Evolutionary conservation across 352 stramenopile genomes (phyloP).

Genomic region (Elongisporangium anandrum): DNA sequence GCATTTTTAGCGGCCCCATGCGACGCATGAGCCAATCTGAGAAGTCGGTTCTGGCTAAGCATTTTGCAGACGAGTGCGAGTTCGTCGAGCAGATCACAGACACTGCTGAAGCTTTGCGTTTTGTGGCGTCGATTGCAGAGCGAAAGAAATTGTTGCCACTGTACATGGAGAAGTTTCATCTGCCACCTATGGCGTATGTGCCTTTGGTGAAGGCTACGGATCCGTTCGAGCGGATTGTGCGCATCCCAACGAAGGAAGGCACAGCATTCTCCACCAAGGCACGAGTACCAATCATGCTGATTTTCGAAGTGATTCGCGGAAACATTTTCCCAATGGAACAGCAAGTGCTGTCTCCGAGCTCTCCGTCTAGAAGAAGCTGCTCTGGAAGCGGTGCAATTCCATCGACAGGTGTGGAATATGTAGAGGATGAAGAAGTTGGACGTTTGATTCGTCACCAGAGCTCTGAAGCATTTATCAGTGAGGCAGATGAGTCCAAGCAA

Average conservation of each 20-base stretch:
- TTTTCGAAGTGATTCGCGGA: constrained; percentile 85
- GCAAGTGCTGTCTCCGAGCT: constrained; percentile 50
- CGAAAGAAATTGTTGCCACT: constrained; percentile 73
- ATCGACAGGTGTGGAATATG: constrained; percentile 56
- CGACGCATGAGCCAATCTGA: constrained; percentile 75
- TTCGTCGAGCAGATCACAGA: constrained; percentile 89
- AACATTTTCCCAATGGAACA: constrained; percentile 56
- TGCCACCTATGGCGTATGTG: constrained; percentile 87
- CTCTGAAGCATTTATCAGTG: constrained; percentile 42
- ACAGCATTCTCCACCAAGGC: constrained; percentile 87
- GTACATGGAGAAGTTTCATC: constrained; percentile 77
- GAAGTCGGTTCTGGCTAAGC: constrained; percentile 76
- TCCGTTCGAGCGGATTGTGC: constrained; percentile 84
- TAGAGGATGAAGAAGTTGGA: constrained; percentile 78
- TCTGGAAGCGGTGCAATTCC: constrained; percentile 26
- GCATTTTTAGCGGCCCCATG: constrained; percentile 63
- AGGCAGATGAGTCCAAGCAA: constrained; percentile 30
- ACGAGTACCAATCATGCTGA: constrained; percentile 82
- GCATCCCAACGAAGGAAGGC: constrained; percentile 82
- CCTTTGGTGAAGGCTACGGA: constrained; percentile 85
- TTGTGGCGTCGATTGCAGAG: constrained; percentile 75
- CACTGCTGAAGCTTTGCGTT: constrained; percentile 78
- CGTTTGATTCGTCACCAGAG: constrained; percentile 66
- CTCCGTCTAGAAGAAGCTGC: constrained; percentile 40
- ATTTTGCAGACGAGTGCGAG: constrained; percentile 84